phyloP scores from a whole-genome alignment of 2,329 filamentous ascomycete species.

The Aulographum hederae region DNA sequence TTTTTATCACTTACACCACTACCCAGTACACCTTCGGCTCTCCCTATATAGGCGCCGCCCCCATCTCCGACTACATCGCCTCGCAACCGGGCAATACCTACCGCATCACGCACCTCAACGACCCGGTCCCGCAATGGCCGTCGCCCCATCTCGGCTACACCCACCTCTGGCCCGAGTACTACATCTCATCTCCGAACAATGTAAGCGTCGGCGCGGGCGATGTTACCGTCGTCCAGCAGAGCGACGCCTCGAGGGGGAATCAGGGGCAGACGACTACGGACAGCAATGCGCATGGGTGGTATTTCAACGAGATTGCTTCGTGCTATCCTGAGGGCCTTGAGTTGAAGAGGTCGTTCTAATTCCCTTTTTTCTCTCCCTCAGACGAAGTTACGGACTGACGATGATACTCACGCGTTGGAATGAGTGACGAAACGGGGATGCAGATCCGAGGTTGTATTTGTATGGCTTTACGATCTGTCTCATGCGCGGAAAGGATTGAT shows the following conservation, averaged over 20 bases:
- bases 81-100: slow-evolving; percentile 31
- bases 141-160: slow-evolving; percentile 40
- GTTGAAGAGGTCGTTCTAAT: slow-evolving; percentile 18
- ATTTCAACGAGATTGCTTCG: neutral
- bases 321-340: neutral
- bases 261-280: neutral
- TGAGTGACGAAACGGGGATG: too few species aligned
- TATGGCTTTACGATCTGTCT: too few species aligned
- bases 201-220: neutral
- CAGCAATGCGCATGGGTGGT: neutral
- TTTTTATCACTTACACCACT: neutral
- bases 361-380: too few species aligned
- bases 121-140: slow-evolving; percentile 51
- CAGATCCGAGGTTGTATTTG: too few species aligned
- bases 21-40: slow-evolving; percentile 43
- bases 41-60: slow-evolving; percentile 43
- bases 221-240: neutral
- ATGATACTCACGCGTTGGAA: too few species aligned
- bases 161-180: slow-evolving; percentile 55
- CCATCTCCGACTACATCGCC: slow-evolving; percentile 35
- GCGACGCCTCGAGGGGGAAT: neutral
- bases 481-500: too few species aligned
- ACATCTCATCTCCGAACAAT: slow-evolving; percentile 7
- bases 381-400: too few species aligned
- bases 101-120: slow-evolving; percentile 48